Evolutionary conservation across 306 rosid genomes (phyloP).

Genomic region (Mucuna pruriens): DNA sequence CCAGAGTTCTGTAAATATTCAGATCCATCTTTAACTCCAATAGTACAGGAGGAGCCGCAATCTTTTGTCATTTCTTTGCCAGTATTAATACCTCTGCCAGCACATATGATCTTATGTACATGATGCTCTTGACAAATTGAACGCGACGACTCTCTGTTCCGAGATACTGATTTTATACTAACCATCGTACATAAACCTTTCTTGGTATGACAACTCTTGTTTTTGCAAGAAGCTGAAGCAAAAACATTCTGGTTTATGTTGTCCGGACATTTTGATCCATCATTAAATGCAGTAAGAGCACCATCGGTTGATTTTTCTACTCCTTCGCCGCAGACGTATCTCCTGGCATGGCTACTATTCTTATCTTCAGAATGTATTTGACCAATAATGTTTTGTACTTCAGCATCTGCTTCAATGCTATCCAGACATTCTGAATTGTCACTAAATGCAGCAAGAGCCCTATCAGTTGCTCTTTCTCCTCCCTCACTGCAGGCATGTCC

Average conservation of each 20-base stretch:
- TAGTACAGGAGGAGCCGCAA: neutral
- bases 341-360: conserved; percentile 28
- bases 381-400: neutral
- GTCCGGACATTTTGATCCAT: conserved; percentile 34
- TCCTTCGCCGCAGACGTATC: conserved; percentile 16
- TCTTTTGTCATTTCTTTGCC: neutral
- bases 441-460: conserved; percentile 12
- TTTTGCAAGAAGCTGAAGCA: conserved; percentile 33
- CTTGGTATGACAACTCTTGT: conserved; percentile 14
- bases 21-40: conserved; percentile 36
- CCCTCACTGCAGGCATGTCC: conserved; percentile 19
- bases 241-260: conserved; percentile 25
- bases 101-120: conserved; percentile 19
- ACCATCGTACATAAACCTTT: conserved; percentile 26
- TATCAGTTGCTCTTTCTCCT: conserved; percentile 26
- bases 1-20: conserved; percentile 23
- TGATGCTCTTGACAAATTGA: conserved; percentile 34
- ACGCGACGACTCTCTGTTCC: neutral
- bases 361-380: conserved; percentile 23
- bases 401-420: neutral
- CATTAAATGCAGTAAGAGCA: conserved; percentile 21
- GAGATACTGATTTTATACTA: neutral
- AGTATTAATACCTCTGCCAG: neutral
- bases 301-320: conserved; percentile 24
- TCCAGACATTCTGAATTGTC: conserved; percentile 23